Evolutionary conservation across 106 monocot genomes (phyloP), one percentile per base, ranked within the genome.

Genomic region (Vanilla planifolia): DNA sequence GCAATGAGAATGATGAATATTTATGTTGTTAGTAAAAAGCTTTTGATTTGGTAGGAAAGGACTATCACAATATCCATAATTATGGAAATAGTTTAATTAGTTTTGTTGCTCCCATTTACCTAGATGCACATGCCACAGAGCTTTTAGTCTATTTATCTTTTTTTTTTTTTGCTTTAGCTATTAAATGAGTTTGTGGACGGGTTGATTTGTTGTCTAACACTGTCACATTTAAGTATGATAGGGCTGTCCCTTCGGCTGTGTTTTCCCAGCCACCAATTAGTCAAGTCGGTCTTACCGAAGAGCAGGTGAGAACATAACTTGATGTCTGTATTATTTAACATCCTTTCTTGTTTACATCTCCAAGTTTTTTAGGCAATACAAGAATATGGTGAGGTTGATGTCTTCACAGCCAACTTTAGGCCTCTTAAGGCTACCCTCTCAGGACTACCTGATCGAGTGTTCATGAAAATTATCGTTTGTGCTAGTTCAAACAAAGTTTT

Each of bases 251-350:
- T 64, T 88, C 98, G 67, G 98, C 98, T 51, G 92, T 98, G 5
- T 98, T 98, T 73, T 92, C 84, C 32, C 98, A 98, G 68, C 98
- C 98, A 36, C 98, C 88, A 8, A 98, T 98, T 53, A 78, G 85
- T 24, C 92, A 92, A 88, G 98, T 98, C 62, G 98, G 98, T 39
- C 98, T 92, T 53, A 85, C 82, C 19, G 98, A 98, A 65, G 85
- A 92, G 61, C 84, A 98, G 98, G 98, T 88, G 43, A 65, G 42
- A 8, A 21, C 19, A 19, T 8, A 14, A 21, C 3, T 24, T 34
- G 5, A 1, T 41, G 3, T 30, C 16, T 53, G 48, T 53, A 3
- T 11, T 24, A 4, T 27, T 11, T 22, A 4, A 28, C 23, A 15
- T 28, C 16, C 50, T 10, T n/a, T 0, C 17, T 7, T 16, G 19